Conservation (phyloP, 2,329 filamentous ascomycete genomes). For the Claviceps sp. region DNA sequence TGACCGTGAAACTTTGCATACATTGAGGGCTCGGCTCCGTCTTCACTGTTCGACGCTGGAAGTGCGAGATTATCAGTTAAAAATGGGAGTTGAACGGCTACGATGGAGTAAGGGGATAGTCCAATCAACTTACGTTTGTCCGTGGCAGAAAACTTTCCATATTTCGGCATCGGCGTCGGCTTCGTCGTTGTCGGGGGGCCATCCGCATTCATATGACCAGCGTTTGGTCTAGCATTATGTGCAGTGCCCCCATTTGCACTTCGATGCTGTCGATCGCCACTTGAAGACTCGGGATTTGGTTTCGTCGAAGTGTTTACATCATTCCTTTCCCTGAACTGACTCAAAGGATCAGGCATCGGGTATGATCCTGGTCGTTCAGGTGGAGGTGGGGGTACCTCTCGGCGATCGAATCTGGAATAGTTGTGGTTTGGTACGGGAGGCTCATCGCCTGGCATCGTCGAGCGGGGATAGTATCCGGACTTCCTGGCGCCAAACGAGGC, state of each 20-base stretch:
- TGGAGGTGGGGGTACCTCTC: conserved; percentile 7
- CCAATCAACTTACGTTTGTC: not conserved
- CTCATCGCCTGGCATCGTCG: conserved; percentile 36
- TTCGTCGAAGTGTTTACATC: conserved; percentile 20
- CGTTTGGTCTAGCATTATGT: not conserved
- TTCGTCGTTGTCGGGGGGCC: not conserved
- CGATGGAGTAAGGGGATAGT: not conserved
- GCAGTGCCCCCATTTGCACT: not conserved
- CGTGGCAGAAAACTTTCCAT: not conserved
- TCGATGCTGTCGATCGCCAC: not conserved
- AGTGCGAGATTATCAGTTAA: not conserved
- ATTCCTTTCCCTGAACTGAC: conserved; percentile 28
- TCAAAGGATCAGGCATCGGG: conserved; percentile 32
- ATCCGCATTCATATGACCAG: not conserved
- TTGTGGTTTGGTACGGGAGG: conserved; percentile 35
- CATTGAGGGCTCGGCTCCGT: conserved; percentile 29
- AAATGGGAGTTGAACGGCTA: not conserved
- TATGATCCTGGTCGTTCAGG: conserved; percentile 5
- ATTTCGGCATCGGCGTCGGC: not conserved
- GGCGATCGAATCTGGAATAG: conserved; percentile 25
- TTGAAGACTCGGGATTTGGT: conserved; percentile 1
- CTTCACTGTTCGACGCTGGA: conserved; percentile 7
- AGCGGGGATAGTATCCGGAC: conserved; percentile 35
- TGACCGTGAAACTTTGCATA: conserved; percentile 22
- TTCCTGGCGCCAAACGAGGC: conserved; percentile 40